Conservation (phyloP, 1,284 basidiomycete genomes). For the Ceratobasidium sp. region DNA sequence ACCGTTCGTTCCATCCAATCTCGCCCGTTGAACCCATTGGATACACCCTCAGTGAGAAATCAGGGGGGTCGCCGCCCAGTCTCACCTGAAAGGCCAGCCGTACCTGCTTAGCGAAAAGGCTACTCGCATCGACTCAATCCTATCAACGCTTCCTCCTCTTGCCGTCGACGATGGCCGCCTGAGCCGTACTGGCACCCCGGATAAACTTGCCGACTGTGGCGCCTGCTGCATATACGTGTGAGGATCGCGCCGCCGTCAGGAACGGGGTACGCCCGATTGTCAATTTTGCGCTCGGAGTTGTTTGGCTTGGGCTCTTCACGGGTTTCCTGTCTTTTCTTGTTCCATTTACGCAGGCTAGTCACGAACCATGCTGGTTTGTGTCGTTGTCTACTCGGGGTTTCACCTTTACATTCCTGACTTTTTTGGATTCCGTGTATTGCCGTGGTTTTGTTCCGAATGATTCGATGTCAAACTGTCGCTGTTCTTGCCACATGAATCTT, state of each 20-base stretch:
- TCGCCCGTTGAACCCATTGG: conserved; percentile 35
- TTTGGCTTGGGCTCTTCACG: not conserved
- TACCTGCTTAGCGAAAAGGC: conserved; percentile 34
- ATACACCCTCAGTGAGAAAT: conserved; percentile 23
- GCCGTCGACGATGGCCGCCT: conserved; percentile 1
- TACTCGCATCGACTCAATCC: conserved; percentile 27
- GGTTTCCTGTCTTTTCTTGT: not conserved
- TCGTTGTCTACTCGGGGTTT: not conserved
- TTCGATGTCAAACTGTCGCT: no score
- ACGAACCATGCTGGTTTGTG: conserved; percentile 12
- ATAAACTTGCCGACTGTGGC: conserved; percentile 46
- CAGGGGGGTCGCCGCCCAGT: not conserved
- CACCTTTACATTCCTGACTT: not conserved
- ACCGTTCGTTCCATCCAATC: conserved; percentile 39
- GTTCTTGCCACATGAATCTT: no score
- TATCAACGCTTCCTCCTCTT: conserved; percentile 31
- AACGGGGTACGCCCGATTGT: conserved; percentile 4
- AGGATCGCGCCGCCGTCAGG: conserved; percentile 21
- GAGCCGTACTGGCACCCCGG: conserved; percentile 46
- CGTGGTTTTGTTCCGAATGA: no score
- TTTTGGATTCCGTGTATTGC: no score
- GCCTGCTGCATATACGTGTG: conserved; percentile 27
- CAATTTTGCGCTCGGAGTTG: not conserved
- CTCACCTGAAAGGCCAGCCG: not conserved
- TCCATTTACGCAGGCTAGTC: not conserved